phyloP scores from a whole-genome alignment of 139 green algal genomes.

The Zygnema circumcarinatum region DNA sequence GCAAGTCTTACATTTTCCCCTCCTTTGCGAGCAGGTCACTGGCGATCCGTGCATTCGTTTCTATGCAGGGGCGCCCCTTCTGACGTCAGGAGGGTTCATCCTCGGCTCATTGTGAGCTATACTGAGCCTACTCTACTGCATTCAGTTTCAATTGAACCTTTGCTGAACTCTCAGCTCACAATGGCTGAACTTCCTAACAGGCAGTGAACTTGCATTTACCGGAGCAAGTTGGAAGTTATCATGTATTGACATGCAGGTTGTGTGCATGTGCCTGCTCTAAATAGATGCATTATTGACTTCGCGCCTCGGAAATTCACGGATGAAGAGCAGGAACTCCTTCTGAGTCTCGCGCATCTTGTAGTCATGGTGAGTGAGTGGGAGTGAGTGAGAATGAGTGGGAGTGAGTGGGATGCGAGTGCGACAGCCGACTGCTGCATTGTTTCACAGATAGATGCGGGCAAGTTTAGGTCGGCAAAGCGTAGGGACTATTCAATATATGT shows the following conservation, averaged over 20 bases:
- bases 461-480: no score
- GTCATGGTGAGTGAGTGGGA: constrained; percentile 78
- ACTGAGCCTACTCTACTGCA: neutral
- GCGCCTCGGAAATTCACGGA: constrained; percentile 75
- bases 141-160: neutral
- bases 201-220: constrained; percentile 9
- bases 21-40: constrained; percentile 55
- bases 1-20: neutral
- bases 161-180: neutral
- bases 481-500: no score
- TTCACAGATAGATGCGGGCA: no score
- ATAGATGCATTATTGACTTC: constrained; percentile 79
- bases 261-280: no score
- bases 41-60: constrained; percentile 79
- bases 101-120: constrained; percentile 77
- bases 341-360: constrained; percentile 84
- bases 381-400: neutral
- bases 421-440: neutral
- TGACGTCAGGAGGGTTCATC: constrained; percentile 73
- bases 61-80: constrained; percentile 85
- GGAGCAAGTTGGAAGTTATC: neutral
- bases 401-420: neutral
- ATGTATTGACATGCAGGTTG: neutral
- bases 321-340: constrained; percentile 77
- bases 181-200: no score